Evolutionary conservation across 2,329 filamentous ascomycete species (phyloP).

Genomic region (Hymenoscyphus fraxineus): DNA sequence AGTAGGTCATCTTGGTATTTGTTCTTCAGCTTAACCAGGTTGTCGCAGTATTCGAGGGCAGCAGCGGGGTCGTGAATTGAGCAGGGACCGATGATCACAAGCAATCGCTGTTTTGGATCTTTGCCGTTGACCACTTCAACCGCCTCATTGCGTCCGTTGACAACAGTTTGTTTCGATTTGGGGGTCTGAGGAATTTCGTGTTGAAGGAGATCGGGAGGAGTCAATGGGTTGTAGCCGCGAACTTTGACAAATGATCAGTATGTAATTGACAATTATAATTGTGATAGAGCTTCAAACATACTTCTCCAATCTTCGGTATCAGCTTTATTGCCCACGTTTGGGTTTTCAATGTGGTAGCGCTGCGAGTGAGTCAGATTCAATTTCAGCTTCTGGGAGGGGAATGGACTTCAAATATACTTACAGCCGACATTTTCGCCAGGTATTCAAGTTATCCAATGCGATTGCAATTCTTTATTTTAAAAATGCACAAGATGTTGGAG

Average conservation of each 20-base stretch:
- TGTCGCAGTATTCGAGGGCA: conserved; percentile 88
- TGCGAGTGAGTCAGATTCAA: conserved; percentile 21
- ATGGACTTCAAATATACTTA: conserved; percentile 14
- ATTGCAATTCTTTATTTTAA: background rate
- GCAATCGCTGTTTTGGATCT: conserved; percentile 53
- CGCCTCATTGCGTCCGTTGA: conserved; percentile 59
- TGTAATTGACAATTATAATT: conserved; percentile 11
- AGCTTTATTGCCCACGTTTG: conserved; percentile 70
- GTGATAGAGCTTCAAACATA: conserved; percentile 41
- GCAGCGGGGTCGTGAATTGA: conserved; percentile 93
- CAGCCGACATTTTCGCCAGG: conserved; percentile 18
- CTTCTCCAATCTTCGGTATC: conserved; percentile 80
- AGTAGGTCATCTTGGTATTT: conserved; percentile 86
- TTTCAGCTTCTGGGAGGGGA: conserved; percentile 1
- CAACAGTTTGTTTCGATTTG: conserved; percentile 48
- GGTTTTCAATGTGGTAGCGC: conserved; percentile 74
- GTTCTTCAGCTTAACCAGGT: conserved; percentile 74
- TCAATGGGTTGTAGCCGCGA: conserved; percentile 89
- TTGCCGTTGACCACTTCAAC: conserved; percentile 66
- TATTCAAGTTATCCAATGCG: background rate
- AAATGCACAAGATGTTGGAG: background rate
- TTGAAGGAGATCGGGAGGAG: conserved; percentile 89
- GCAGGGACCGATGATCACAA: conserved; percentile 90
- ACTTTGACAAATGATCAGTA: conserved; percentile 45
- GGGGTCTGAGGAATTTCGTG: conserved; percentile 70